Evolutionary conservation across 345 rosid species (phyloP), one percentile per base, ranked within the genome.

Genomic region (Excoecaria cochinchinensis): DNA sequence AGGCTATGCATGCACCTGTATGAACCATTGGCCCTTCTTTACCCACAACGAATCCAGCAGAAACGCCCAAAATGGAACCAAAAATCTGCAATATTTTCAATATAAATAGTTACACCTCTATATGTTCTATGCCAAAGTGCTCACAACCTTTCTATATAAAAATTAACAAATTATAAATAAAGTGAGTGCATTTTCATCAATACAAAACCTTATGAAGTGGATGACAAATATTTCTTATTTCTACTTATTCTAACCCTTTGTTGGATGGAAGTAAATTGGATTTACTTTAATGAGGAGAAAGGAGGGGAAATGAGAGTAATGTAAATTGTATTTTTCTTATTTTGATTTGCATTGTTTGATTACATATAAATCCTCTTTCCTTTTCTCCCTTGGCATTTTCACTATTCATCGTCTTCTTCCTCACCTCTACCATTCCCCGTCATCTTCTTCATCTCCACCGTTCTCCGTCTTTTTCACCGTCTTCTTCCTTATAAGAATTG

Each of bases 1-100:
- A 77, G 73, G 98, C 98, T 63, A 94, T 92, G 84, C 98, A 94
- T 31, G 98, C 94, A 79, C 97, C 97, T 42, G 92, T 92, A 63
- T 94, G 97, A 13, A 94, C 98, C 98, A 92, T 92, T 24, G 98
- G 98, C 65, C 98, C 97, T 86, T 90, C 98, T 76, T 94, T 94
- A 5, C 98, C 98, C 36, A 94, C 97, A 64, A 87, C 91, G 75
- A 94, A 87, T 72, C 97, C 97, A 19, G 90, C 97, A 75, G 96
- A 87, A 75, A 94, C 97, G 67, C 97, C 96, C 77, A 94, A 86
- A 70, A 90, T 90, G 62, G 98, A 90, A 58, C 98, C 98, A 82
- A 92, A 90, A 61, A 94, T 92, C 97, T 94, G 87, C 77, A 80
- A 24, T 15, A 64, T 76, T 13, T 59, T 17, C 56, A 68, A 0